These are phyloP conservation scores for Sarocladiaceae sp. DNA, from an alignment of 2,329 filamentous ascomycete genomes.

Conservation along the genomic window DNA sequence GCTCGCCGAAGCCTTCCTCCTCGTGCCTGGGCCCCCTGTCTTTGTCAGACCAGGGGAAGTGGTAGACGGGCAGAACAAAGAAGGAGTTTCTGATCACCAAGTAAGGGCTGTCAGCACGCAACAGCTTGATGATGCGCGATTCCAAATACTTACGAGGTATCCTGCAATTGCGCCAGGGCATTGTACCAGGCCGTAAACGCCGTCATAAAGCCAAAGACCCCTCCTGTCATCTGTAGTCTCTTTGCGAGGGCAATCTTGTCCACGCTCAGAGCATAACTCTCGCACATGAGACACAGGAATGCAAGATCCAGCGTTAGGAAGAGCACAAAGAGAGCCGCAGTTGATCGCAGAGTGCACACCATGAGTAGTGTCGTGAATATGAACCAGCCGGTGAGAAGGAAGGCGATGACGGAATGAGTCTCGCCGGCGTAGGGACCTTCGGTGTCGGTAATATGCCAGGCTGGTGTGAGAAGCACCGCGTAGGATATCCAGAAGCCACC, in stretches of 20 bases:
- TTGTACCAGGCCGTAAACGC: conserved; percentile 86
- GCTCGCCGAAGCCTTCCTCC: no score
- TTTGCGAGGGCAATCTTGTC: conserved; percentile 38
- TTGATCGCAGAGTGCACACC: conserved; percentile 69
- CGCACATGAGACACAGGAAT: conserved; percentile 65
- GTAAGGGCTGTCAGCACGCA: background rate
- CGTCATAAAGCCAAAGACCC: conserved; percentile 72
- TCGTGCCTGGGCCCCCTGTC: no score
- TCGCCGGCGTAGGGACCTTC: conserved; percentile 41
- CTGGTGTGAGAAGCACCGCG: conserved; percentile 62
- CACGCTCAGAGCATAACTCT: conserved; percentile 51
- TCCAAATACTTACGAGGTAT: conserved; percentile 48
- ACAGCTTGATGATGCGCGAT: background rate
- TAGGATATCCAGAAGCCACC: conserved; percentile 80
- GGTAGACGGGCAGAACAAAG: conserved; percentile 85
- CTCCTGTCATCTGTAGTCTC: conserved; percentile 61
- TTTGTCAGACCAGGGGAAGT: conserved; percentile 91
- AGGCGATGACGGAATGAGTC: conserved; percentile 54
- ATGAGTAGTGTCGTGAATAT: conserved; percentile 75
- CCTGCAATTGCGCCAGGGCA: conserved; percentile 73
- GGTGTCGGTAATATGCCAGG: conserved; percentile 49
- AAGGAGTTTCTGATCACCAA: conserved; percentile 61
- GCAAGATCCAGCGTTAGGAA: conserved; percentile 72
- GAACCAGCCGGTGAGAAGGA: conserved; percentile 76
- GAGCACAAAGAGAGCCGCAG: conserved; percentile 69